A percentile compares a stretch with the other conserved stretches of the same genome.
phyloP scores from a whole-genome alignment of 176 grass and related monocot species.

The Bromus sterilis region DNA sequence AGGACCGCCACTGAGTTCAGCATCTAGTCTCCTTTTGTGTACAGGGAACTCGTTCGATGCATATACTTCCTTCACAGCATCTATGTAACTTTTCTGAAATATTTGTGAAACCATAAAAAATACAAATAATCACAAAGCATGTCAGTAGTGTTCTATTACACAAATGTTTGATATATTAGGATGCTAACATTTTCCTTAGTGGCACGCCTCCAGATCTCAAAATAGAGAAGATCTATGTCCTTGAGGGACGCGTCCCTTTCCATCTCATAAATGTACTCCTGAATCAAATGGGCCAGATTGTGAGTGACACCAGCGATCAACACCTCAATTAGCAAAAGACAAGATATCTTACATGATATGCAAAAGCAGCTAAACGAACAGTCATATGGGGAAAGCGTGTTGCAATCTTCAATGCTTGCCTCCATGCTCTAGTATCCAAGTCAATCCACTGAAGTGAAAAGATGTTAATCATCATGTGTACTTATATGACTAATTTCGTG shows the following conservation, averaged over 20 bases:
- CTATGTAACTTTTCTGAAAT: background rate
- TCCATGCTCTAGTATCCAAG: background rate
- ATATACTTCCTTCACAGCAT: no score
- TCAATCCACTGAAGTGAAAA: background rate
- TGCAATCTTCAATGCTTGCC: conserved; percentile 9
- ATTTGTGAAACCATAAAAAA: background rate
- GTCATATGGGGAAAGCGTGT: background rate
- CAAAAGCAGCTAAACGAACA: background rate
- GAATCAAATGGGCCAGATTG: no score
- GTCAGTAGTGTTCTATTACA: background rate
- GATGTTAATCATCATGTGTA: background rate
- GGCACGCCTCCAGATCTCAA: background rate
- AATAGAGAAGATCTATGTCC: no score
- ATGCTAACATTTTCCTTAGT: background rate
- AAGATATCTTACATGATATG: background rate
- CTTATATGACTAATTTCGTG: background rate
- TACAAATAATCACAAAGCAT: background rate
- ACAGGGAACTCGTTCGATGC: no score
- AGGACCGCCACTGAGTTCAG: background rate
- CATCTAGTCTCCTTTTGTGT: background rate
- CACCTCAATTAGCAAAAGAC: no score
- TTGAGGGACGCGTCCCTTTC: no score
- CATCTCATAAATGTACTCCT: no score
- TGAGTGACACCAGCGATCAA: no score
- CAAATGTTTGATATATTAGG: background rate